A percentile compares a stretch with the other conserved stretches of the same genome.
Conservation (phyloP, 768 basidiomycete genomes). For the Rhizopogon rudus region DNA sequence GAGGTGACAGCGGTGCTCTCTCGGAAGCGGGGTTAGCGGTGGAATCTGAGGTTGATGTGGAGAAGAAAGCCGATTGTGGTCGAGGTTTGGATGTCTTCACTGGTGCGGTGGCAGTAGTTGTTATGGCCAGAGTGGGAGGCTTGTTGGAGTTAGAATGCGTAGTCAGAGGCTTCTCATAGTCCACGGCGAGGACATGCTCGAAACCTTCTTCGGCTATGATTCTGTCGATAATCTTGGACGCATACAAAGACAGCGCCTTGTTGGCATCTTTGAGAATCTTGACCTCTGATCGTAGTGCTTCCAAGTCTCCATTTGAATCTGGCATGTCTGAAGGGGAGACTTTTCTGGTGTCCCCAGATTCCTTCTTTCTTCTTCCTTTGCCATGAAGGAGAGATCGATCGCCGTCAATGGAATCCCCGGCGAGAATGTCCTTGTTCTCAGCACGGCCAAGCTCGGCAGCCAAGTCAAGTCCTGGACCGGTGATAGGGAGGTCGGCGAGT, state of each 20-base stretch:
- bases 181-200: conserved; percentile 92
- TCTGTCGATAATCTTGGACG: conserved; percentile 96
- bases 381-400: conserved; percentile 39
- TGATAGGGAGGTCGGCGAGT: conserved; percentile 81
- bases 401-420: conserved; percentile 48
- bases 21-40: conserved; percentile 27
- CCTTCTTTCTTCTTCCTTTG: conserved; percentile 43
- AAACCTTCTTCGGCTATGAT: conserved; percentile 96
- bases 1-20: conserved; percentile 16
- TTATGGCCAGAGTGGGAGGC: conserved; percentile 22
- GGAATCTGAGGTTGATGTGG: conserved; percentile 32
- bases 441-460: conserved; percentile 91
- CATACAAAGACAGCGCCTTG: conserved; percentile 91
- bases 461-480: conserved; percentile 84
- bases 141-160: conserved; percentile 39
- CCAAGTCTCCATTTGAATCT: conserved; percentile 41
- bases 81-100: conserved; percentile 38
- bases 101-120: conserved; percentile 14
- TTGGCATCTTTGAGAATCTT: conserved; percentile 94
- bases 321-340: conserved; percentile 29
- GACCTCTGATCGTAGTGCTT: conserved; percentile 78
- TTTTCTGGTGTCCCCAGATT: conserved; percentile 25
- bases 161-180: conserved; percentile 65
- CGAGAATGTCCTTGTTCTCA: conserved; percentile 79
- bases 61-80: conserved; percentile 58